Evolutionary conservation across 768 basidiomycete species (phyloP).

Genomic region (Coprinellus micaceus): DNA sequence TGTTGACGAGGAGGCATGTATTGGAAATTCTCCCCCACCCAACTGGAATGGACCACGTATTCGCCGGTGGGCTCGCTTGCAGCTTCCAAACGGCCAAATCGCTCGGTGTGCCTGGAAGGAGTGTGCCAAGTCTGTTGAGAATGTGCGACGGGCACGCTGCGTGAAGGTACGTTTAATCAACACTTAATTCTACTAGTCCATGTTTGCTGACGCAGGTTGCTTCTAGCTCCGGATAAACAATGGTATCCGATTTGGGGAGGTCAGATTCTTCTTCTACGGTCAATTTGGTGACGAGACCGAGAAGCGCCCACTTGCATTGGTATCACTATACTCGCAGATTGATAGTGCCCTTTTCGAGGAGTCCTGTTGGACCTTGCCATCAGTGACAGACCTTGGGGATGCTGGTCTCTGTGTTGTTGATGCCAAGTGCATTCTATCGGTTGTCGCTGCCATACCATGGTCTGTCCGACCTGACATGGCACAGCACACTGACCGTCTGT

Average conservation of each 20-base stretch:
- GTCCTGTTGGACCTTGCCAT: neutral
- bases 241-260: neutral
- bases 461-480: neutral
- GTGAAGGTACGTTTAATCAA: neutral
- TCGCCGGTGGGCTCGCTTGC: constrained; percentile 24
- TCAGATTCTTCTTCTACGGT: neutral
- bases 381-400: neutral
- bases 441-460: neutral
- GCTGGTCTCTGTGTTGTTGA: neutral
- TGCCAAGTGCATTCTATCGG: neutral
- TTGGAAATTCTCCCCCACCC: neutral
- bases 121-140: neutral
- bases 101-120: constrained; percentile 29
- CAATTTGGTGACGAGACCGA: neutral
- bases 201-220: neutral
- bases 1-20: neutral
- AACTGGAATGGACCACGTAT: constrained; percentile 13
- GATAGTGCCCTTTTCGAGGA: neutral
- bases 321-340: neutral
- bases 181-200: neutral
- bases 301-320: neutral
- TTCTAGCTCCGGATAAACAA: neutral
- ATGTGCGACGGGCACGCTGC: neutral
- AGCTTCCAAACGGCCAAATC: constrained; percentile 29
- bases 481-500: neutral